Base-by-base conservation (phyloP, 2,329 filamentous ascomycete species). In the Metarhizium album region DNA sequence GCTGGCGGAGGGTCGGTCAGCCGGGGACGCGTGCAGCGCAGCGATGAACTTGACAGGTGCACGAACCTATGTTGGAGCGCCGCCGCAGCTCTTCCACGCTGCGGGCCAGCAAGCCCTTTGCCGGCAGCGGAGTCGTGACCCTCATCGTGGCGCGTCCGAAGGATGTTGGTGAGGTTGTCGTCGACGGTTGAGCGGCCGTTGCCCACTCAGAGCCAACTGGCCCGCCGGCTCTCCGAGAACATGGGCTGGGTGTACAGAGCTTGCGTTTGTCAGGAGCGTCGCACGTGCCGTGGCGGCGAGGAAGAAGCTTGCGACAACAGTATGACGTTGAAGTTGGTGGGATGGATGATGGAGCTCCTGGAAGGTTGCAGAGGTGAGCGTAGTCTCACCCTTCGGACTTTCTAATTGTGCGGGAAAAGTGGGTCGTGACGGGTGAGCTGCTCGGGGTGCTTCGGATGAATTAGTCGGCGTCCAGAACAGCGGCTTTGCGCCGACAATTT, bases 51-150 rank as follows among this genome's bases (percentile, higher is more conserved):
- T 2, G 23, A 18, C 4, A 4, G 9, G 7, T 7, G 13, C 3
- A 31, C 65, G 7, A 67, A 82, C 80, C 75, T 57, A 83, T 76
- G 20, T 69, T 68, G 2, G 78, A 73, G 42, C 78, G 69, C 42
- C 80, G 72, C 60, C 73, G 76, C 53, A 84, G 72, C 62, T 83
- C 80, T 47, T 83, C 78, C 37, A 80, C 45, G 58, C 79, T 84
- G 42, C 81, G 74, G 52, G 70, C 70, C 57, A 75, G 68, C 61
- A 84, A 80, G 67, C 78, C 74, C 63, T 73, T 79, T 53, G 67
- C 64, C 31, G 78, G 64, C 50, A 65, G 59, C 2, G 65, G 62
- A 18, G 66, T 62, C 20, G 76, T 72, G 16, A 68, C 62, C 60
- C 70, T 73, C 79, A 82, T 82, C 53, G 50, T 56, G 60, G 43